Evolutionary conservation across 176 grass and related monocot genomes (phyloP), one percentile per base, ranked within the genome.

Genomic region (Oryza coarctata): DNA sequence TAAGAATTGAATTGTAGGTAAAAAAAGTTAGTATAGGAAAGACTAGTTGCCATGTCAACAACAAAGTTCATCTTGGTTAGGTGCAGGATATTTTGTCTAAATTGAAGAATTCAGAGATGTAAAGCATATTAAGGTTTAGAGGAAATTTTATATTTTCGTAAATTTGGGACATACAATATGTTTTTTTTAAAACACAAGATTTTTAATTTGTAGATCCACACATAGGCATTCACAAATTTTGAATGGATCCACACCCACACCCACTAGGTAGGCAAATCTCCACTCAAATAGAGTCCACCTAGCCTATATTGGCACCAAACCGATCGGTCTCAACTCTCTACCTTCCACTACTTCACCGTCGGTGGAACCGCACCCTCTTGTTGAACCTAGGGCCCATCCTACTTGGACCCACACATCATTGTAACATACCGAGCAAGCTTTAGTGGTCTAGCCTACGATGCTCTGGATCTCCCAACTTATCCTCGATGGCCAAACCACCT

Each of bases 371-470:
- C 18, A 30, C 25, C 6, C 40, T 9, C 3, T 25, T 17, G 0
- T 30, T 82, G 80, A 38, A 9, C 1, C 18, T 9, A 27, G 80
- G 29, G 6, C 77, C 77, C 41, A 3, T 6, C 0, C 0, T 6
- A 3, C 3, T 1, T 35, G 55, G 55, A 0, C 55, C 55, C 55
- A 60, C 8, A 25, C n/a, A 2, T 60, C 55, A 60, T 60, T 11
- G 55, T 25, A 0, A 9, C n/a, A 4, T 1, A 11, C 8, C 0
- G 22, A 22, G 49, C 14, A 11, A 18, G 5, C 6, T 55, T 18
- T 50, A 44, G 11, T 13, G 10, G 23, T 43, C 70, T 70, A 49
- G 63, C 3, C 74, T 47, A 63, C 76, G 87, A 52, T 76, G 30
- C 63, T 30, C 12, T 65, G 65, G 77, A 49, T 35, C 18, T 7